Conservation (phyloP, 352 stramenopile genomes). For the Pythium insidiosum region DNA sequence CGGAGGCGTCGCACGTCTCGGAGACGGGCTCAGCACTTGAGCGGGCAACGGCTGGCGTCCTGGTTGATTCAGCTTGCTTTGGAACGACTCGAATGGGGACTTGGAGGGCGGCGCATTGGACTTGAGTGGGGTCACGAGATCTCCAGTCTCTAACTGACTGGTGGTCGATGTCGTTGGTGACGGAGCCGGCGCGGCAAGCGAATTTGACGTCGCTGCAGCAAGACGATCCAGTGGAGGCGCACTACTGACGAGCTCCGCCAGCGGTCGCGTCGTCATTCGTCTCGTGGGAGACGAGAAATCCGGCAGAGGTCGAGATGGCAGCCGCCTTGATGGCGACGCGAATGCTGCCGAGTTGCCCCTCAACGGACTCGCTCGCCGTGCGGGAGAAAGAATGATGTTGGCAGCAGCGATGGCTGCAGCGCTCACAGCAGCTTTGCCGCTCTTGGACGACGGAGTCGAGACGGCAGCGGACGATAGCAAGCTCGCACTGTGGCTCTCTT, state of each 20-base stretch:
- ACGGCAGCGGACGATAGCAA: neutral
- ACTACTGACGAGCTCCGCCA: too few species aligned
- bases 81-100: slow-evolving; percentile 76
- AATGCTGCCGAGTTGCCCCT: too few species aligned
- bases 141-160: too few species aligned
- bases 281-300: slow-evolving; percentile 6
- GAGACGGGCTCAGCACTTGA: slow-evolving; percentile 1
- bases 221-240: too few species aligned
- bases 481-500: slow-evolving; percentile 2
- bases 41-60: slow-evolving; percentile 10
- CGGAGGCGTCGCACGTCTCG: slow-evolving; percentile 3
- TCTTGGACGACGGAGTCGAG: slow-evolving; percentile 1
- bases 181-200: too few species aligned
- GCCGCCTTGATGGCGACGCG: slow-evolving; percentile 11
- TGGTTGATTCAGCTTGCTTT: slow-evolving; percentile 77
- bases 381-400: too few species aligned
- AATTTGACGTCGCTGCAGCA: too few species aligned
- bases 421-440: neutral
- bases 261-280: slow-evolving; percentile 25
- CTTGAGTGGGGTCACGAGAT: slow-evolving; percentile 9
- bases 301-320: slow-evolving; percentile 5
- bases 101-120: slow-evolving; percentile 28
- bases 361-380: slow-evolving; percentile 10
- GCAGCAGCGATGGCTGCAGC: slow-evolving; percentile 2
- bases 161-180: too few species aligned